Evolutionary conservation across 1,139 yeast species (phyloP).

Genomic region (Saccharomyces hybrid): DNA sequence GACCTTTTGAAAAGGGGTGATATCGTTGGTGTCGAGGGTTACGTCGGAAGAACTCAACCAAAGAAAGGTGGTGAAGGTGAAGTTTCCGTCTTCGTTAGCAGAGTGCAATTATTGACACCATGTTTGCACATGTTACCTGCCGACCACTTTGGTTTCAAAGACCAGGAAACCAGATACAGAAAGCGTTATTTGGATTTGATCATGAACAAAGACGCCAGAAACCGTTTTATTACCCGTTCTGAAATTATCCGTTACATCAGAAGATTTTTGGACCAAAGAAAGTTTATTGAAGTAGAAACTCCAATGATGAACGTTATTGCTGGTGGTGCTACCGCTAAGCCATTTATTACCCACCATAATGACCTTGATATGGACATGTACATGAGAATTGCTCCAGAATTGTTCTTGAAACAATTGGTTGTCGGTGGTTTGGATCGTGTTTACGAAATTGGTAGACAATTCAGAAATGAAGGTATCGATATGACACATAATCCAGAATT

Average conservation of each 20-base stretch:
- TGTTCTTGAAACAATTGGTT: constrained; percentile 90
- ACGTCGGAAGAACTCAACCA: constrained; percentile 95
- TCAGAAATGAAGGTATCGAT: constrained; percentile 97
- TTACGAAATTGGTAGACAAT: constrained; percentile 97
- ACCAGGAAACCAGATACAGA: constrained; percentile 94
- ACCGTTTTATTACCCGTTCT: constrained; percentile 79
- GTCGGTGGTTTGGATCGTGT: constrained; percentile 99
- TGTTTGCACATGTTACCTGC: constrained; percentile 98
- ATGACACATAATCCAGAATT: constrained; percentile 94
- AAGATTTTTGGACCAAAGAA: constrained; percentile 74
- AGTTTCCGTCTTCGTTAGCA: constrained; percentile 78
- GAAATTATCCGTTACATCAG: constrained; percentile 85
- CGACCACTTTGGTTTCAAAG: constrained; percentile 96
- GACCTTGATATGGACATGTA: constrained; percentile 93
- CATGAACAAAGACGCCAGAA: constrained; percentile 63
- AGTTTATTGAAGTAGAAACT: constrained; percentile 92
- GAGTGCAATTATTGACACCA: constrained; percentile 80
- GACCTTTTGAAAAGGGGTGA: constrained; percentile 94
- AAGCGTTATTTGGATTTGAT: constrained; percentile 90
- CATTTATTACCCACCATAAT: constrained; percentile 93
- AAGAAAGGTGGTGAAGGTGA: constrained; percentile 99
- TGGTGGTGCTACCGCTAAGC: constrained; percentile 99
- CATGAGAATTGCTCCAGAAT: constrained; percentile 98
- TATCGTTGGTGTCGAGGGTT: constrained; percentile 89
- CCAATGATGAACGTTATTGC: constrained; percentile 99